These are phyloP conservation scores for Phytopythium vexans DNA, from an alignment of 352 stramenopile genomes.

Conservation along the genomic window DNA sequence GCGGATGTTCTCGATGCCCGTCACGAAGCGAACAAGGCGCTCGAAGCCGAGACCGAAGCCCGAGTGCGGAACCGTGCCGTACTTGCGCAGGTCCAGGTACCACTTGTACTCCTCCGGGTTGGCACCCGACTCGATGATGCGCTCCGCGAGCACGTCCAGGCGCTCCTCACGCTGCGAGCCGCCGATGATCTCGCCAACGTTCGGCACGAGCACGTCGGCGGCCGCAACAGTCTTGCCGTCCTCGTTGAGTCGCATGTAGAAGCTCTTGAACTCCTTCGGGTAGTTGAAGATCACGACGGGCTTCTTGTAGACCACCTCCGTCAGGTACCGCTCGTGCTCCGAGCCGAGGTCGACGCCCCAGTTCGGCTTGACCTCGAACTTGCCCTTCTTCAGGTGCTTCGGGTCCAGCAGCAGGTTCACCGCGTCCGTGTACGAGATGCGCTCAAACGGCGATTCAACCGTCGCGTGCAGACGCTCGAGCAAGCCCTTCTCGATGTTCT, in stretches of 20 bases:
- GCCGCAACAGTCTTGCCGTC: constrained; percentile 96
- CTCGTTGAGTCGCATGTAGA: constrained; percentile 99
- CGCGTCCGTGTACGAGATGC: constrained; percentile 94
- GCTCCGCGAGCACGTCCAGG: constrained; percentile 86
- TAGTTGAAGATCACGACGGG: constrained; percentile 99
- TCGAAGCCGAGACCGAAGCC: constrained; percentile 99
- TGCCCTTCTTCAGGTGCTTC: constrained; percentile 76
- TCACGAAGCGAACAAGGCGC: constrained; percentile 97
- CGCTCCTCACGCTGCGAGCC: constrained; percentile 96
- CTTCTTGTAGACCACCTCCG: constrained; percentile 87
- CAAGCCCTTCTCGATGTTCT: constrained; percentile 89
- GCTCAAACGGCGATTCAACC: constrained; percentile 53
- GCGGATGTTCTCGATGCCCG: constrained; percentile 98
- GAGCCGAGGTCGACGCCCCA: constrained; percentile 97
- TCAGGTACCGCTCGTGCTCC: constrained; percentile 96
- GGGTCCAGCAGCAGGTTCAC: constrained; percentile 89
- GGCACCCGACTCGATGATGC: constrained; percentile 65
- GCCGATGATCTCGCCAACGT: constrained; percentile 97
- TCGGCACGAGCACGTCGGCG: constrained; percentile 96
- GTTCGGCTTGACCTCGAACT: constrained; percentile 87
- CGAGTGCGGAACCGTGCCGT: constrained; percentile 94
- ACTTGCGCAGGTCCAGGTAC: constrained; percentile 96
- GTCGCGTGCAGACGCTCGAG: constrained; percentile 53
- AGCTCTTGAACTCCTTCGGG: constrained; percentile 98
- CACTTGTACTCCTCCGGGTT: constrained; percentile 92